Evolutionary conservation across 176 grass and related monocot genomes (phyloP).

Genomic region (Triticum dicoccoides): DNA sequence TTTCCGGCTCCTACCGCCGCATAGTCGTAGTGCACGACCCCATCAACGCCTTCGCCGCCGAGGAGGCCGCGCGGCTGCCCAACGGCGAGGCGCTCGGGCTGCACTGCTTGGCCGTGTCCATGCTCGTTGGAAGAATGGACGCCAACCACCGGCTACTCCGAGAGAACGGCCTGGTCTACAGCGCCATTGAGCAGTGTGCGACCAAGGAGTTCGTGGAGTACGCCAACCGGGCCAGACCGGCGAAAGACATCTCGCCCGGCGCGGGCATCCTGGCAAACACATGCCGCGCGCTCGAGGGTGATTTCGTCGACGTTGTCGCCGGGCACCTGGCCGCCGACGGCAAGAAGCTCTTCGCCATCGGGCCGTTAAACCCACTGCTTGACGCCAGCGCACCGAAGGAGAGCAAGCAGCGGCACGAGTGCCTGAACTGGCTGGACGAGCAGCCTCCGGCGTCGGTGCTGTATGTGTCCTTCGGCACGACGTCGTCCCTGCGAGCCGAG

Average conservation of each 20-base stretch:
- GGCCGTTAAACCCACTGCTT: constrained; percentile 22
- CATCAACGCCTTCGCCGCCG: constrained; percentile 35
- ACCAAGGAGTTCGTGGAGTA: constrained; percentile 27
- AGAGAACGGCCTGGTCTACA: neutral
- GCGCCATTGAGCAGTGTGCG: neutral
- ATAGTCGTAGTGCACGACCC: constrained; percentile 44
- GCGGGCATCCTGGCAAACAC: constrained; percentile 35
- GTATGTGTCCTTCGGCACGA: constrained; percentile 59
- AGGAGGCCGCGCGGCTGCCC: constrained; percentile 22
- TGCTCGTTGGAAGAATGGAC: neutral
- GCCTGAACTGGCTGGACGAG: constrained; percentile 63
- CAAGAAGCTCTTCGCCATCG: constrained; percentile 48
- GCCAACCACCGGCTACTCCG: constrained; percentile 5
- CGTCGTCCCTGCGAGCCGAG: constrained; percentile 28
- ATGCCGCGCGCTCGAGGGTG: constrained; percentile 40
- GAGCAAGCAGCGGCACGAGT: constrained; percentile 27
- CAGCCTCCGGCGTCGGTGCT: constrained; percentile 51
- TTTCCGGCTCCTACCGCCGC: constrained; percentile 30
- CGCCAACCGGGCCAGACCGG: neutral
- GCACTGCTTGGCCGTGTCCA: constrained; percentile 27
- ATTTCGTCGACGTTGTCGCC: constrained; percentile 39
- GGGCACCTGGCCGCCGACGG: neutral
- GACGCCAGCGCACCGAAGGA: neutral
- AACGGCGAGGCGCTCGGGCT: constrained; percentile 23
- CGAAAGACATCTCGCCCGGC: neutral